phyloP scores from a whole-genome alignment of 331 rosid genomes.

The Malus hybrid region DNA sequence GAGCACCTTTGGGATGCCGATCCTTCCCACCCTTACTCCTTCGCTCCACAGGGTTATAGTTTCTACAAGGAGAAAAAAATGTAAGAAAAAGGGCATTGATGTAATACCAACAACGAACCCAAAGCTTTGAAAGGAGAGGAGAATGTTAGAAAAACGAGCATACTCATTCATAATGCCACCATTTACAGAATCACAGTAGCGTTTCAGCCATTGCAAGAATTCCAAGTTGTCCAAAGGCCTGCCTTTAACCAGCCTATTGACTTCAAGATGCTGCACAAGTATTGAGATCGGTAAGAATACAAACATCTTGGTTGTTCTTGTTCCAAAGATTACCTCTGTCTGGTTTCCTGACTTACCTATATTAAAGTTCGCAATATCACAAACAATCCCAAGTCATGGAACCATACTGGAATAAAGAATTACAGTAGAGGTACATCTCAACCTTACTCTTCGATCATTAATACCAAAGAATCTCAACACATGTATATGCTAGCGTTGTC shows the following conservation, averaged over 20 bases:
- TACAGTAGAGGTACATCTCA: neutral
- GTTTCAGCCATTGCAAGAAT: constrained; percentile 97
- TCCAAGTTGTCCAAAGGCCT: constrained; percentile 96
- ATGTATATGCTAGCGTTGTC: neutral
- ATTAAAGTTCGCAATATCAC: neutral
- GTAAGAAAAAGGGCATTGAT: neutral
- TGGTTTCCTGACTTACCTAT: neutral
- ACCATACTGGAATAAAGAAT: constrained; percentile 5
- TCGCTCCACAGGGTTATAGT: constrained; percentile 83
- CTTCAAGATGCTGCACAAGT: constrained; percentile 80
- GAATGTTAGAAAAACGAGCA: constrained; percentile 8
- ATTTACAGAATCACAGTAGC: constrained; percentile 92
- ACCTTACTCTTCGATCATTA: neutral
- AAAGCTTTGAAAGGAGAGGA: neutral
- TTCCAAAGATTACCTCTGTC: neutral
- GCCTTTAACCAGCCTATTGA: constrained; percentile 90
- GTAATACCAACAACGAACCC: neutral
- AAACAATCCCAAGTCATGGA: neutral
- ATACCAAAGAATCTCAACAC: neutral
- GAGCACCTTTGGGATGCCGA: too few relatives aligned
- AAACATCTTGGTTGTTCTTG: neutral
- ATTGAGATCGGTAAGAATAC: constrained; percentile 9
- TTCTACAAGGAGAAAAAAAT: constrained; percentile 33
- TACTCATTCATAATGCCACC: constrained; percentile 99
- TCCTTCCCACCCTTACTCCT: constrained; percentile 20